Percentiles rank a stretch among this genome's conserved stretches.
Evolutionary conservation across 2,329 filamentous ascomycete species (phyloP).

Genomic region (Colletotrichum scovillei): DNA sequence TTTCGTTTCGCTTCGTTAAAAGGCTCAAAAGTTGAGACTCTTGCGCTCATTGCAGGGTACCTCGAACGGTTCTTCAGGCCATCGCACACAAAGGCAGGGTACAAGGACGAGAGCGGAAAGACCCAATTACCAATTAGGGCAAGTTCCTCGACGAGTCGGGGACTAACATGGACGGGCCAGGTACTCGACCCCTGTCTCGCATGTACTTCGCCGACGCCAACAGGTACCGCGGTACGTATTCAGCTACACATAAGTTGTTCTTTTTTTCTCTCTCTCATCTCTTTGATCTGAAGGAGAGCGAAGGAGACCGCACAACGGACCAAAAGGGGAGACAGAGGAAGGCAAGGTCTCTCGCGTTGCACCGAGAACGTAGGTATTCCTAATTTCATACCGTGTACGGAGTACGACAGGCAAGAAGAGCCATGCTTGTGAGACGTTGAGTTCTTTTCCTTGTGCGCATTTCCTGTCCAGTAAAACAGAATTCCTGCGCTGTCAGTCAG

Average conservation of each 20-base stretch:
- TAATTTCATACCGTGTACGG: neutral
- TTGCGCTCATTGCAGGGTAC: neutral
- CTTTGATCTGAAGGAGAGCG: no score
- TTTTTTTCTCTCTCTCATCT: no score
- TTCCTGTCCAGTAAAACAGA: constrained; percentile 7
- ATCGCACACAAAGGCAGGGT: constrained; percentile 5
- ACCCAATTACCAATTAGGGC: constrained; percentile 4
- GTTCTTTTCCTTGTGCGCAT: constrained; percentile 18
- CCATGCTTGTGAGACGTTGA: constrained; percentile 22
- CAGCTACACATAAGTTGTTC: neutral
- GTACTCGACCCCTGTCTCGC: constrained; percentile 9
- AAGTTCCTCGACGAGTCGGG: neutral
- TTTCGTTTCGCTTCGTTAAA: neutral
- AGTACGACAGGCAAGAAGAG: neutral
- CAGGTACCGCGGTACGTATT: neutral
- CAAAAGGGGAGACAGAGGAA: neutral
- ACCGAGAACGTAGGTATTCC: neutral
- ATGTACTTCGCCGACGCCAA: neutral
- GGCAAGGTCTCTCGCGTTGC: constrained; percentile 12
- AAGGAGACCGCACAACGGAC: neutral
- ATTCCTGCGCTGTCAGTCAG: neutral
- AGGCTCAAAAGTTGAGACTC: neutral
- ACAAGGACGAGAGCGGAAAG: constrained; percentile 18
- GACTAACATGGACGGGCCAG: constrained; percentile 8
- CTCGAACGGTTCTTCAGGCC: neutral